Evolutionary conservation across 768 basidiomycete genomes (phyloP).

Genomic region (Leccinum aurantiacum): DNA sequence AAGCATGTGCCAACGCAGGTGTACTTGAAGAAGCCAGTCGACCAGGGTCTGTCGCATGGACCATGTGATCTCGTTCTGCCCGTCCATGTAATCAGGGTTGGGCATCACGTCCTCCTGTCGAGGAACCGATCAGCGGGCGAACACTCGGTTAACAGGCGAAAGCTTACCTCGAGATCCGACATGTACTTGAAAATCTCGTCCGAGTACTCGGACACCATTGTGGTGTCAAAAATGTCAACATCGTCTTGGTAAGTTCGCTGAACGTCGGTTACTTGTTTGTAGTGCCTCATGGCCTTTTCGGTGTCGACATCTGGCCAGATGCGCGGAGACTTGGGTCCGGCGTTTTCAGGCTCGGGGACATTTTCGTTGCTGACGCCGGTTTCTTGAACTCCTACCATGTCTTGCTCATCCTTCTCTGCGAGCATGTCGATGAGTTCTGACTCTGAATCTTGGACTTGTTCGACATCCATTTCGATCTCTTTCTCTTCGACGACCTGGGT

Average conservation of each 20-base stretch:
- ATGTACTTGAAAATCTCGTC: conserved; percentile 98
- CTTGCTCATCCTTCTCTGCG: conserved; percentile 58
- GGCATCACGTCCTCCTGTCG: conserved; percentile 84
- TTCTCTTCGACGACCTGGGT: conserved; percentile 44
- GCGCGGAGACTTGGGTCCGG: conserved; percentile 45
- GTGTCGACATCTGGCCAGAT: conserved; percentile 78
- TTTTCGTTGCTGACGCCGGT: conserved; percentile 48
- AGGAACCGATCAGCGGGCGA: conserved; percentile 22
- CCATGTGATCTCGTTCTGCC: conserved; percentile 92
- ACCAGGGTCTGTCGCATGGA: conserved; percentile 94
- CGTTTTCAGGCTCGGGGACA: conserved; percentile 35
- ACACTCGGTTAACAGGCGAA: not conserved
- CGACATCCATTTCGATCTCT: conserved; percentile 65
- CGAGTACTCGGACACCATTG: conserved; percentile 98
- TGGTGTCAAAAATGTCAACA: conserved; percentile 67
- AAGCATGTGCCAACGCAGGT: conserved; percentile 97
- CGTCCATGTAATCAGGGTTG: conserved; percentile 88
- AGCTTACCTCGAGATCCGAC: conserved; percentile 83
- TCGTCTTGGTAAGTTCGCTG: conserved; percentile 67
- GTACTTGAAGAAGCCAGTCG: conserved; percentile 98
- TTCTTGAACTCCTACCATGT: conserved; percentile 54
- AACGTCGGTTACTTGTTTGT: conserved; percentile 64
- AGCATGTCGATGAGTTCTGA: conserved; percentile 40
- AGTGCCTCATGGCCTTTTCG: conserved; percentile 54
- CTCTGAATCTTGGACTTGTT: conserved; percentile 39